Conservation (phyloP, 2,329 filamentous ascomycete genomes). For the Venturiaceae sp. region DNA sequence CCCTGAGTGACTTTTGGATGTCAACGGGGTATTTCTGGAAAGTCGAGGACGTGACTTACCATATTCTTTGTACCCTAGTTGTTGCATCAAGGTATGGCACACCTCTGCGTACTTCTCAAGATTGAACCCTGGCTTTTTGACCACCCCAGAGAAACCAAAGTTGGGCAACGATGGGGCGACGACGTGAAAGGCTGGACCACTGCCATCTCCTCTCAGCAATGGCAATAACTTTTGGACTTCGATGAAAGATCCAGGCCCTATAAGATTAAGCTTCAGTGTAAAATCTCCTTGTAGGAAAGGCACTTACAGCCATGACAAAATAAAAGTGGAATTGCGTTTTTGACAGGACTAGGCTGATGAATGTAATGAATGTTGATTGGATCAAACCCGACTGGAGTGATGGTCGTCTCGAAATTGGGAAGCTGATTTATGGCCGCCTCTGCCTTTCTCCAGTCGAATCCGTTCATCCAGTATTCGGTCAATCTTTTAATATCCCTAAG, state of each 20-base stretch:
- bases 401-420: conserved; percentile 35
- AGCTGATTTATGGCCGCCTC: conserved; percentile 51
- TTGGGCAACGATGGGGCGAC: conserved; percentile 47
- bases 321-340: conserved; percentile 51
- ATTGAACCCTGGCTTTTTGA: conserved; percentile 46
- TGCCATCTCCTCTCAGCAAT: conserved; percentile 27
- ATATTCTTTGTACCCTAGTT: conserved; percentile 55
- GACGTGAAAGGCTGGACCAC: conserved; percentile 40
- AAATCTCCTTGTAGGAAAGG: neutral
- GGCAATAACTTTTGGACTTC: conserved; percentile 55
- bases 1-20: conserved; percentile 38
- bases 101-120: conserved; percentile 46
- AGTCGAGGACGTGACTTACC: conserved; percentile 17
- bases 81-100: conserved; percentile 58
- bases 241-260: conserved; percentile 59
- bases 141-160: conserved; percentile 43
- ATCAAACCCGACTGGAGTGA: conserved; percentile 50
- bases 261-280: neutral
- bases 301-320: conserved; percentile 55
- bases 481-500: conserved; percentile 51
- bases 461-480: conserved; percentile 44
- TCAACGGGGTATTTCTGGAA: neutral
- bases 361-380: conserved; percentile 55
- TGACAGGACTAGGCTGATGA: conserved; percentile 42
- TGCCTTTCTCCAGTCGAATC: conserved; percentile 51